phyloP scores from a whole-genome alignment of 352 stramenopile genomes.

The Thalassiosira ordinaria region DNA sequence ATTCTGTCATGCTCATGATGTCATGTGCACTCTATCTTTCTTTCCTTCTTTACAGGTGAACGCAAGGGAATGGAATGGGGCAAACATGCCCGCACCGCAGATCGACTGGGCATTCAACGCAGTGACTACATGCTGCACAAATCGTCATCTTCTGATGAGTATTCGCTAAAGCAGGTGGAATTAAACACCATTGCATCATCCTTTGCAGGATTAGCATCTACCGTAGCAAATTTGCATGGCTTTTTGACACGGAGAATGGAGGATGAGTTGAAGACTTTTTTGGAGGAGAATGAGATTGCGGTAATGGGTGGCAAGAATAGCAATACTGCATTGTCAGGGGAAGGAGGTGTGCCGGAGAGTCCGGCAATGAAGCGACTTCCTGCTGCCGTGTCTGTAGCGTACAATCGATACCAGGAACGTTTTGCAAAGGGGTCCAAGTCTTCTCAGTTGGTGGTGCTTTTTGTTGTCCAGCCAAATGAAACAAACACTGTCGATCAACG shows the following conservation, averaged over 20 bases:
- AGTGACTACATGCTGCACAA: conserved; percentile 86
- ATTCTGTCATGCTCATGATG: no score
- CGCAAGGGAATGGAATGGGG: conserved; percentile 27
- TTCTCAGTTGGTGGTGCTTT: conserved; percentile 83
- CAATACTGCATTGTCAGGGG: neutral
- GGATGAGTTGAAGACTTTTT: conserved; percentile 52
- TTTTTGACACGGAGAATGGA: conserved; percentile 73
- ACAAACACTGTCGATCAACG: conserved; percentile 86
- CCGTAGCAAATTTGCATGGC: conserved; percentile 91
- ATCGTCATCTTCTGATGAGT: neutral
- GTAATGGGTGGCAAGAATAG: conserved; percentile 6
- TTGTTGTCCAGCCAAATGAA: conserved; percentile 84
- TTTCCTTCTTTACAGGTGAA: conserved; percentile 27
- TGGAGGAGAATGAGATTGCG: conserved; percentile 53
- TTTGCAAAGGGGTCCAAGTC: conserved; percentile 16
- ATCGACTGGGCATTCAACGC: conserved; percentile 76
- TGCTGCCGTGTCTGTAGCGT: conserved; percentile 64
- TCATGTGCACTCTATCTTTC: no score
- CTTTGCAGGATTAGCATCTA: conserved; percentile 94
- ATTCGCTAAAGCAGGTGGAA: conserved; percentile 91
- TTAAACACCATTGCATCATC: conserved; percentile 98
- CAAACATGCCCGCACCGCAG: conserved; percentile 52
- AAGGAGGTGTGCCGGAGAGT: conserved; percentile 73
- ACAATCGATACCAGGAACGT: conserved; percentile 66
- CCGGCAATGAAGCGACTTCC: conserved; percentile 72